Evolutionary conservation across 1,139 yeast species (phyloP).

Genomic region (Barnettozyma hawaiiensis): DNA sequence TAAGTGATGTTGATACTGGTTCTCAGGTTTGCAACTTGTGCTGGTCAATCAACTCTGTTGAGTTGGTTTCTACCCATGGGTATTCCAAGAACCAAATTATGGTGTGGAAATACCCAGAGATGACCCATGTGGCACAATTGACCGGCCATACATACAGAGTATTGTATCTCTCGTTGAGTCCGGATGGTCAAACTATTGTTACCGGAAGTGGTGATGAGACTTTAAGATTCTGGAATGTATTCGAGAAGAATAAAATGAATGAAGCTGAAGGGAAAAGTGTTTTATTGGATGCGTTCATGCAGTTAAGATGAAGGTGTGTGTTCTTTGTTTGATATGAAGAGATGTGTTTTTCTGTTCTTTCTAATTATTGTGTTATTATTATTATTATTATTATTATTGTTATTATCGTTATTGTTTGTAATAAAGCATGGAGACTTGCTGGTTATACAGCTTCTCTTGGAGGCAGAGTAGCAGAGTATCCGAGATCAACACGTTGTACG

Average conservation of each 20-base stretch:
- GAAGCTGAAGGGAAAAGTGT: constrained; percentile 50
- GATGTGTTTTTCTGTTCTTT: background rate
- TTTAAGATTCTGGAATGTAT: constrained; percentile 85
- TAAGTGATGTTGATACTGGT: constrained; percentile 84
- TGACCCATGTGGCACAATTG: constrained; percentile 89
- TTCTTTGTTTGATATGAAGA: background rate
- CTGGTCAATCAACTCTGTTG: constrained; percentile 92
- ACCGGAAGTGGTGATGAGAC: constrained; percentile 99
- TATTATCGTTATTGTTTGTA: background rate
- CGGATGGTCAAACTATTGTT: constrained; percentile 96
- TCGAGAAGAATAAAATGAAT: constrained; percentile 64
- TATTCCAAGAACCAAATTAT: constrained; percentile 86
- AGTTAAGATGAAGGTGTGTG: constrained; percentile 42
- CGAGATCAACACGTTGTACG: background rate
- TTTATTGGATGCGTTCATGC: constrained; percentile 72
- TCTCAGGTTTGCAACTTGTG: constrained; percentile 92
- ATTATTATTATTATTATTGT: background rate
- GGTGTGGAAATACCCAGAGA: constrained; percentile 89
- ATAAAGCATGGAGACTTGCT: constrained; percentile 3
- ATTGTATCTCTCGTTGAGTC: constrained; percentile 82
- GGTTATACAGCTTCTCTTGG: background rate
- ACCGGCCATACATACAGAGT: constrained; percentile 96
- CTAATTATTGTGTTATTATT: background rate
- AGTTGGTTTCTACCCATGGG: constrained; percentile 92
- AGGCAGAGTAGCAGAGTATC: constrained; percentile 5